These are phyloP conservation scores for Coemansia reversa DNA, from an alignment of 192 early-diverging fungal species.

Conservation along the genomic window DNA sequence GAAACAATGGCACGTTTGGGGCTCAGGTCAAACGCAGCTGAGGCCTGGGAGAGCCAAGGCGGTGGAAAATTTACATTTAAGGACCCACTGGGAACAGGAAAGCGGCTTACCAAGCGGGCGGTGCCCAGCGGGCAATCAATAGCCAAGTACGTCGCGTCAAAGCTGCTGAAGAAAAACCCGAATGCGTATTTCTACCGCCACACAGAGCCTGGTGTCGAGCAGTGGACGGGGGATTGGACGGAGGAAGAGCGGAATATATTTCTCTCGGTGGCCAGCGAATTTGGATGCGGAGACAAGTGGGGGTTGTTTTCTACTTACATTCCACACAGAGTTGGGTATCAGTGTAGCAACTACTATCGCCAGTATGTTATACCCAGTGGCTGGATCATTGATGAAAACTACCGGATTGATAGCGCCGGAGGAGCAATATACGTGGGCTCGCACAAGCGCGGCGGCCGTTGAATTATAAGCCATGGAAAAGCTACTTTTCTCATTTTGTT, in stretches of 20 bases:
- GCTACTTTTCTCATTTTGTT: background rate
- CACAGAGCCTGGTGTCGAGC: conserved; percentile 70
- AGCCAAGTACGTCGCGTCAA: conserved; percentile 57
- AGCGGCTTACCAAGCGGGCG: conserved; percentile 29
- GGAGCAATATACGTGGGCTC: conserved; percentile 49
- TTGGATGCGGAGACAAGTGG: conserved; percentile 56
- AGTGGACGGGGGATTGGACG: conserved; percentile 77
- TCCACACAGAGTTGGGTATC: conserved; percentile 52
- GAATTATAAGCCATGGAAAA: background rate
- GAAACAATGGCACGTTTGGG: conserved; percentile 60
- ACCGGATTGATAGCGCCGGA: conserved; percentile 37
- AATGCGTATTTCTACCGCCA: conserved; percentile 78
- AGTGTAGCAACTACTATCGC: conserved; percentile 57
- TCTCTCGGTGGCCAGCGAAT: conserved; percentile 46
- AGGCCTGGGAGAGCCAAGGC: conserved; percentile 74
- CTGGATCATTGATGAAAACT: conserved; percentile 53
- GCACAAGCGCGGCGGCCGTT: conserved; percentile 25
- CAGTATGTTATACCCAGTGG: conserved; percentile 51
- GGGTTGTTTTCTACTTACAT: conserved; percentile 41
- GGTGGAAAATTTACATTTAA: conserved; percentile 72
- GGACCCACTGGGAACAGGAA: conserved; percentile 60
- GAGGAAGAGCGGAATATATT: conserved; percentile 61
- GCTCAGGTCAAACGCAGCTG: conserved; percentile 58
- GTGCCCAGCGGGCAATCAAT: conserved; percentile 43
- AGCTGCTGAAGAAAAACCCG: conserved; percentile 71